Base-by-base conservation (phyloP, 371 early-diverging fungal species). In the Nosema granulosis region DNA sequence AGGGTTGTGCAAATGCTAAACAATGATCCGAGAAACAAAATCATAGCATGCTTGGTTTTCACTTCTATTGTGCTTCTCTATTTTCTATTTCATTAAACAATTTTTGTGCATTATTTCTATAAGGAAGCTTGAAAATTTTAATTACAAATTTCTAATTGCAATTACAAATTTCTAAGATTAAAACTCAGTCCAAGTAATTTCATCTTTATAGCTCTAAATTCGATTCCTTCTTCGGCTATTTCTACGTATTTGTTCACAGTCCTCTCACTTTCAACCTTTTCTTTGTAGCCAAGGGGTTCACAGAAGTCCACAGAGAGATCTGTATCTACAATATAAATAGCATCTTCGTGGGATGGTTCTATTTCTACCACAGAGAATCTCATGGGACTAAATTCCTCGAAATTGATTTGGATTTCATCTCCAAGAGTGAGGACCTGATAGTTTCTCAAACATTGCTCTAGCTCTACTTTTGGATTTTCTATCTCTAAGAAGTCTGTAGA, bases 291-390 rank as follows among this genome's bases (percentile, higher is more conserved):
- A 0, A 94, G 84, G 16, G 99, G 99, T 24, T 96, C 89, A 1
- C 93, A 95, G 87, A 99, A 97, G 77, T 99, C 99, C 0, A 92
- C 92, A 82, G 93, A 93, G 61, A 99, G 84, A 88, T 99, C 99
- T 0, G 97, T 96, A 84, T 99, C 99, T 6, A 96, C 89, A 76
- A 96, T 92, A 28, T 92, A 92, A 68, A 99, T 92, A 31, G 92
- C 85, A 24, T 59, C 93, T 22, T 29, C 24, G 66, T 88, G 89
- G 18, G 83, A 28, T 13, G 99, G 96, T 76, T 91, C 90, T 26
- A 91, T 91, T 79, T 96, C 94, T 78, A 94, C 84, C 1, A 97
- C 92, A 20, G 90, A 85, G 69, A 99, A 92, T 50, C 91, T 91
- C 78, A 91, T 95, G 32, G 89, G 82, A 75, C 89, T 90, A 74